phyloP scores from a whole-genome alignment of 2,329 filamentous ascomycete genomes.

The Nemania serpens region DNA sequence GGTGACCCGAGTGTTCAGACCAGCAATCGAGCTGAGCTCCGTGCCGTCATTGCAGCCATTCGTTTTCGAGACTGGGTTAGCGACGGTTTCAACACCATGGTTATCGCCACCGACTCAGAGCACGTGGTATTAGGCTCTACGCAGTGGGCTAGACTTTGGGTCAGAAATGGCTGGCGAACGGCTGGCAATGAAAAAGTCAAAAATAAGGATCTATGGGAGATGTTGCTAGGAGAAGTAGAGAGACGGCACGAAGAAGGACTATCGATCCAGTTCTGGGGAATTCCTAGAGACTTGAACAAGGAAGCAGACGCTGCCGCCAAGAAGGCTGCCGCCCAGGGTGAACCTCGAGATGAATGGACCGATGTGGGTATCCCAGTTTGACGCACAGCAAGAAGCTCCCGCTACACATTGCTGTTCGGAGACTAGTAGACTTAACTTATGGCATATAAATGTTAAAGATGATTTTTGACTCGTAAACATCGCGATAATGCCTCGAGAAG shows the following conservation, averaged over 20 bases:
- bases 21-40: constrained; percentile 60
- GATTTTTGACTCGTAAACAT: too few species aligned
- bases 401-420: background rate
- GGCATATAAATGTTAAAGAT: too few species aligned
- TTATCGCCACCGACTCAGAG: constrained; percentile 59
- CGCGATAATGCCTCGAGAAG: too few species aligned
- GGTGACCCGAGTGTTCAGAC: constrained; percentile 46
- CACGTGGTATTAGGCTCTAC: constrained; percentile 55
- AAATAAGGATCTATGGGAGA: constrained; percentile 59
- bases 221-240: constrained; percentile 49
- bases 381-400: background rate
- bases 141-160: constrained; percentile 49
- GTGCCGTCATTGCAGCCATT: constrained; percentile 57
- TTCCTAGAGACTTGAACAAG: constrained; percentile 49
- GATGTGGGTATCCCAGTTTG: background rate
- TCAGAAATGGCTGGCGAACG: constrained; percentile 51
- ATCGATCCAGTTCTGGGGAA: constrained; percentile 53
- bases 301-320: constrained; percentile 46
- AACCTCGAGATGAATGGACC: background rate
- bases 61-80: constrained; percentile 39
- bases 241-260: constrained; percentile 37
- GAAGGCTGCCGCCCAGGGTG: constrained; percentile 19
- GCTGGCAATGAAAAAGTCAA: constrained; percentile 44
- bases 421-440: too few species aligned
- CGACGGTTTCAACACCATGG: constrained; percentile 40